phyloP scores from a whole-genome alignment of 192 early-diverging fungal species.

The Mycoemilia scoparia region DNA sequence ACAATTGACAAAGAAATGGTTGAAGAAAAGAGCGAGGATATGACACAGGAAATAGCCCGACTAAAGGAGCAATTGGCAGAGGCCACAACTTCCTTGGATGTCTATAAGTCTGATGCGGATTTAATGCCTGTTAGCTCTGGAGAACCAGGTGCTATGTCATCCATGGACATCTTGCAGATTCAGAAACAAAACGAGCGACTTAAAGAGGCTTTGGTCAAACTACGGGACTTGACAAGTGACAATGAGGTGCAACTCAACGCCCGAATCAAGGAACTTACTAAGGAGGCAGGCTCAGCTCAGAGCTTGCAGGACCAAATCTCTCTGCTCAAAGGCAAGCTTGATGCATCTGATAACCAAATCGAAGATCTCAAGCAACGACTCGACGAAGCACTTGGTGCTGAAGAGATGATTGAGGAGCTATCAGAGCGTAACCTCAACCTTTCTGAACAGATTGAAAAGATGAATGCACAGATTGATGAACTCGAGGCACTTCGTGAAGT shows the following conservation, averaged over 20 bases:
- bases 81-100: constrained; percentile 45
- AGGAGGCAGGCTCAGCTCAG: constrained; percentile 37
- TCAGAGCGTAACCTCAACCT: constrained; percentile 69
- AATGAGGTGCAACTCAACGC: constrained; percentile 45
- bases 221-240: constrained; percentile 61
- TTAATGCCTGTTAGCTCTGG: background rate
- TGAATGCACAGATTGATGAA: constrained; percentile 59
- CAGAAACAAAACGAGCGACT: constrained; percentile 72
- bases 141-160: background rate
- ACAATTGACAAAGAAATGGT: constrained; percentile 84
- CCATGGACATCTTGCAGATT: constrained; percentile 44
- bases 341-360: constrained; percentile 46
- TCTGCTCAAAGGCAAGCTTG: constrained; percentile 31
- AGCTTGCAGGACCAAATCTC: constrained; percentile 32
- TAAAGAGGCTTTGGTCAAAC: constrained; percentile 67
- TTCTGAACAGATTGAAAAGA: constrained; percentile 51
- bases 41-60: constrained; percentile 48
- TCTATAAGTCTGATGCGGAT: constrained; percentile 7
- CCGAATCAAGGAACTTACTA: constrained; percentile 48
- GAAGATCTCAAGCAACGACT: constrained; percentile 68
- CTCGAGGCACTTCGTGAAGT: constrained; percentile 78
- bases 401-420: constrained; percentile 68
- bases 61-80: constrained; percentile 71
- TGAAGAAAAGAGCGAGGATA: constrained; percentile 61
- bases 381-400: constrained; percentile 64